Evolutionary conservation across 352 stramenopile genomes (phyloP).

Genomic region (Saprolegnia diclina): DNA sequence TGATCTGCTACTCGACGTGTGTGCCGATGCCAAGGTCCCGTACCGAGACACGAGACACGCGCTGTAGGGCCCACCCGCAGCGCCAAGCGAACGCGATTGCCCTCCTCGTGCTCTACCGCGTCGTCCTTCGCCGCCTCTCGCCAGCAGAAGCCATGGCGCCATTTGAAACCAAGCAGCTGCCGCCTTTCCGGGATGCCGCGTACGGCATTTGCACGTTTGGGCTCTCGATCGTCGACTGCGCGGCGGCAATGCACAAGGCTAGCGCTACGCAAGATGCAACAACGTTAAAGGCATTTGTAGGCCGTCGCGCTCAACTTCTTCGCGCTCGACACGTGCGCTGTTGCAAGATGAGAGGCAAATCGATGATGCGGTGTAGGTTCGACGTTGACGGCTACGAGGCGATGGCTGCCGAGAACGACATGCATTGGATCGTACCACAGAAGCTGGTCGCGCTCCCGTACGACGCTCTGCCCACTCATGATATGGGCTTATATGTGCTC

Average conservation of each 20-base stretch:
- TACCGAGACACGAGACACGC: not conserved
- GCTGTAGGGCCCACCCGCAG: constrained; percentile 77
- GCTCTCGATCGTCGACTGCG: constrained; percentile 90
- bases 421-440: constrained; percentile 92
- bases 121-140: constrained; percentile 36
- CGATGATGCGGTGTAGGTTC: constrained; percentile 29
- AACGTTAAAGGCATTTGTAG: not conserved
- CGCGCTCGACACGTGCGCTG: constrained; percentile 69
- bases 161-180: constrained; percentile 39
- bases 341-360: constrained; percentile 20
- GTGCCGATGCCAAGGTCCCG: not conserved
- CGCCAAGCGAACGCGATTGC: constrained; percentile 88
- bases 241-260: constrained; percentile 85
- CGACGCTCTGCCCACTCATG: not conserved
- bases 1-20: constrained; percentile 59
- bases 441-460: constrained; percentile 90
- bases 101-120: constrained; percentile 87
- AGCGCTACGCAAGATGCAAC: not conserved
- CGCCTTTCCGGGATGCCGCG: constrained; percentile 50
- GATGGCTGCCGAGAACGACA: constrained; percentile 91
- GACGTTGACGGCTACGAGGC: constrained; percentile 89
- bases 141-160: constrained; percentile 64
- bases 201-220: constrained; percentile 84
- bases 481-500: no score
- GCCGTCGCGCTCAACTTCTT: constrained; percentile 51